These are phyloP conservation scores for Diutina neorugosa DNA, from an alignment of 1,139 yeast genomes.

Conservation along the genomic window DNA sequence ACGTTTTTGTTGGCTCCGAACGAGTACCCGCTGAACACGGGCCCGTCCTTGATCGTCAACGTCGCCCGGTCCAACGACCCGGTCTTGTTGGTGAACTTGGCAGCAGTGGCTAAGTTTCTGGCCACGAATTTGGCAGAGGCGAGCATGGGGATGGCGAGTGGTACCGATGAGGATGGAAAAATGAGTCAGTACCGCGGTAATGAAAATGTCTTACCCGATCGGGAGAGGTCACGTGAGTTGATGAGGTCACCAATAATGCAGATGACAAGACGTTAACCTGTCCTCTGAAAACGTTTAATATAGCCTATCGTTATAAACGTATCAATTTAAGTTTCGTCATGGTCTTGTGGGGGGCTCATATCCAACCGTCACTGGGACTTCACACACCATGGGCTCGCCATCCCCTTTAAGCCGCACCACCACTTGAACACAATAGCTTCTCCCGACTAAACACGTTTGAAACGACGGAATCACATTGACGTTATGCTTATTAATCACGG, in stretches of 20 bases:
- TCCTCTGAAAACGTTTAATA: too few relatives aligned
- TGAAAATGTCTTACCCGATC: neutral
- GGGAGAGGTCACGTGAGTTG: neutral
- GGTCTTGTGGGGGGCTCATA: too few relatives aligned
- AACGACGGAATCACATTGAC: constrained; percentile 44
- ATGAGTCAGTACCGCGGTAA: neutral
- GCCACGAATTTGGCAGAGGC: neutral
- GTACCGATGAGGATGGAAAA: neutral
- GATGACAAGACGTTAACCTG: too few relatives aligned
- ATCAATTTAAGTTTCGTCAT: too few relatives aligned
- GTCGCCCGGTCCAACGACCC: constrained; percentile 66
- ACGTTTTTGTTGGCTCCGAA: constrained; percentile 89
- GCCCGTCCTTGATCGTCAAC: constrained; percentile 84
- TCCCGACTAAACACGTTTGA: constrained; percentile 42
- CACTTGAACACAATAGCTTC: constrained; percentile 38
- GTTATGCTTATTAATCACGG: constrained; percentile 23
- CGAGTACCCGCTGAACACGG: constrained; percentile 83
- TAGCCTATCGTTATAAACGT: too few relatives aligned
- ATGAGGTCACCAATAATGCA: neutral
- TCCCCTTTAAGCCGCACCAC: constrained; percentile 26
- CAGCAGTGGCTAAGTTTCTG: constrained; percentile 1
- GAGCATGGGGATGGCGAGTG: neutral
- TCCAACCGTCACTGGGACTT: neutral
- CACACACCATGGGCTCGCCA: constrained; percentile 6
- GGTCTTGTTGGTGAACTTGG: constrained; percentile 1